Evolutionary conservation across 257 asterid genomes (phyloP).

Genomic region (Nicotiana benthamiana): DNA sequence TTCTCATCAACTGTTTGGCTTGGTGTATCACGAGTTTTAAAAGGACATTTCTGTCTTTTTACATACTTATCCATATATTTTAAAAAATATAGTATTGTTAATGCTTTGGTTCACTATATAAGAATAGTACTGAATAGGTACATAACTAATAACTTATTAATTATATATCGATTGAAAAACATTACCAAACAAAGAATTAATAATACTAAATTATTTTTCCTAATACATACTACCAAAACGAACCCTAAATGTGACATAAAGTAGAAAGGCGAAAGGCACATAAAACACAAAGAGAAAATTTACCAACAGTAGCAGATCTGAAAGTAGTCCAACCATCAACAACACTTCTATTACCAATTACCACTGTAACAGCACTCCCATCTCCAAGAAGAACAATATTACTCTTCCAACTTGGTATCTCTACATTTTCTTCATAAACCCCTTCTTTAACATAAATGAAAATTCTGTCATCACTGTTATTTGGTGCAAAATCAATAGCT

Average conservation of each 20-base stretch:
- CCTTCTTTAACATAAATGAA: slow-evolving; percentile 53
- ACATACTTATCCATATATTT: too few relatives aligned
- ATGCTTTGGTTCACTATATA: too few relatives aligned
- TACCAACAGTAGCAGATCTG: slow-evolving; percentile 92
- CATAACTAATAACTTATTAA: too few relatives aligned
- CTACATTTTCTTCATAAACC: slow-evolving; percentile 67
- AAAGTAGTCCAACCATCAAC: slow-evolving; percentile 88
- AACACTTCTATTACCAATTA: slow-evolving; percentile 50
- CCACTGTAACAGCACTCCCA: slow-evolving; percentile 54
- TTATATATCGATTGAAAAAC: too few relatives aligned
- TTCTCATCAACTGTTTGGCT: too few relatives aligned
- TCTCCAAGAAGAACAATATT: slow-evolving; percentile 82
- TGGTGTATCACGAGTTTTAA: too few relatives aligned
- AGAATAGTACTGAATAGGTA: too few relatives aligned
- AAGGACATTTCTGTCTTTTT: too few relatives aligned
- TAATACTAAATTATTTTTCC: too few relatives aligned
- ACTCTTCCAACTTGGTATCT: slow-evolving; percentile 64
- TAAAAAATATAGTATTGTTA: too few relatives aligned
- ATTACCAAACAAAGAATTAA: too few relatives aligned
- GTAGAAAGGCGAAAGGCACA: not conserved
- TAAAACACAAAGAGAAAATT: not conserved
- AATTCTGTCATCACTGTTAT: slow-evolving; percentile 46
- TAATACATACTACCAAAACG: too few relatives aligned
- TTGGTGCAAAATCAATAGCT: slow-evolving; percentile 59
- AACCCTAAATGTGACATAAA: not conserved